Conservation (phyloP, 192 early-diverging fungal species). For the Coemansia sp. region DNA sequence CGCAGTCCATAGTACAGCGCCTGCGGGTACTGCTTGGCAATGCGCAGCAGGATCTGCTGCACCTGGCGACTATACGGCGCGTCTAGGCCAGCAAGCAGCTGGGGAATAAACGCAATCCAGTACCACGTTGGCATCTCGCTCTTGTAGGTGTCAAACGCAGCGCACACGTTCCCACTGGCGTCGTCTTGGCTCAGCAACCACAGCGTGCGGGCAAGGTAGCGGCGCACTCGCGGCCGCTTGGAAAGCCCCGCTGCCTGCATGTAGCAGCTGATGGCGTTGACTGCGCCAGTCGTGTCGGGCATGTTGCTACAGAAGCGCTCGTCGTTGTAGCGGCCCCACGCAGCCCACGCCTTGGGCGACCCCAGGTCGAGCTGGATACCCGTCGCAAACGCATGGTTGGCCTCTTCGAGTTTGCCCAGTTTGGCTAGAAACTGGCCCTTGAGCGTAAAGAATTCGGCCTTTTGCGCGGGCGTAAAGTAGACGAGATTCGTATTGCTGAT, state of each 20-base stretch:
- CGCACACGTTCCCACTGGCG: constrained; percentile 66
- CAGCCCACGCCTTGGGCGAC: constrained; percentile 94
- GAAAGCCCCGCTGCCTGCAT: constrained; percentile 89
- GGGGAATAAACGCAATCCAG: constrained; percentile 98
- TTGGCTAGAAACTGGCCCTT: constrained; percentile 95
- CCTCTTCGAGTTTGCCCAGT: constrained; percentile 80
- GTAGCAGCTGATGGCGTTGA: constrained; percentile 92
- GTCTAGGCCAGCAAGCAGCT: constrained; percentile 85
- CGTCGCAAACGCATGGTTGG: constrained; percentile 84
- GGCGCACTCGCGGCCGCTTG: constrained; percentile 82
- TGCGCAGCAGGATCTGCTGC: constrained; percentile 80
- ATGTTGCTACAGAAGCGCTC: constrained; percentile 82
- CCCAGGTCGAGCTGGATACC: constrained; percentile 86
- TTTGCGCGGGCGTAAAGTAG: constrained; percentile 89
- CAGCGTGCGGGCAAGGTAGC: constrained; percentile 87
- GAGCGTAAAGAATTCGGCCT: constrained; percentile 96
- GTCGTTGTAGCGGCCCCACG: constrained; percentile 95
- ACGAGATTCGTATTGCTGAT: constrained; percentile 99
- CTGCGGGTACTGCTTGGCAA: constrained; percentile 87
- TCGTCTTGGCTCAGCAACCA: constrained; percentile 94
- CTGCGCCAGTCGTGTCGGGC: constrained; percentile 75
- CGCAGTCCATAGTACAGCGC: constrained; percentile 93
- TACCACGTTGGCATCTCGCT: constrained; percentile 92
- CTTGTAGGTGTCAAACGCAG: constrained; percentile 86
- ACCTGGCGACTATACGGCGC: constrained; percentile 65